Evolutionary conservation across 2,329 filamentous ascomycete genomes (phyloP).

Genomic region (Ophiostoma populinum): DNA sequence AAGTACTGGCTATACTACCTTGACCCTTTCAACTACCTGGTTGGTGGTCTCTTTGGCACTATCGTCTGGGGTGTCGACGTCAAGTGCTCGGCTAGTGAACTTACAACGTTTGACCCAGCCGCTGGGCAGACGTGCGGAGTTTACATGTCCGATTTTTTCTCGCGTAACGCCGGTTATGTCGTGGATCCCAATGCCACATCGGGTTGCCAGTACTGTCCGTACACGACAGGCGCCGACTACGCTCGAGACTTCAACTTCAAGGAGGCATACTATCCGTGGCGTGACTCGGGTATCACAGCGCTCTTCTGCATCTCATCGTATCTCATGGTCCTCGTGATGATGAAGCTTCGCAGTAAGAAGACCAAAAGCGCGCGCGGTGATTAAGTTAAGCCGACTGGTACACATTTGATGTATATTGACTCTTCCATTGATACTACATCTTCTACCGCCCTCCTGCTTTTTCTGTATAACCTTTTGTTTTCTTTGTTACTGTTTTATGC

Average conservation of each 20-base stretch:
- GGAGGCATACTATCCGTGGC: slow-evolving; percentile 43
- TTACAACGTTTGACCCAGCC: slow-evolving; percentile 46
- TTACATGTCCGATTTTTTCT: slow-evolving; percentile 38
- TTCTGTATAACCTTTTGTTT: too few relatives aligned
- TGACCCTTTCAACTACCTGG: slow-evolving; percentile 69
- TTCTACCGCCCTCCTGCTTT: too few relatives aligned
- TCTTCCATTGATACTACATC: too few relatives aligned
- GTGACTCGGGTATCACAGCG: slow-evolving; percentile 46
- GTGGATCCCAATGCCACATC: slow-evolving; percentile 27
- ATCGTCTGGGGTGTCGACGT: slow-evolving; percentile 52
- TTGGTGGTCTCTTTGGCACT: slow-evolving; percentile 52
- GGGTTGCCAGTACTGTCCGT: slow-evolving; percentile 36
- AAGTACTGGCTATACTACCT: slow-evolving; percentile 62
- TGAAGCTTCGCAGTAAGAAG: slow-evolving; percentile 13
- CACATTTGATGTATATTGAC: too few relatives aligned
- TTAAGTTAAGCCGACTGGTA: too few relatives aligned
- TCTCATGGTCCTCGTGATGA: slow-evolving; percentile 17
- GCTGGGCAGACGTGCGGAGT: slow-evolving; percentile 37
- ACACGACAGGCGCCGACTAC: slow-evolving; percentile 30
- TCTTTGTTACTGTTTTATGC: too few relatives aligned
- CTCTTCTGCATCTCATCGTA: slow-evolving; percentile 33
- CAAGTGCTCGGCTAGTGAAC: slow-evolving; percentile 51
- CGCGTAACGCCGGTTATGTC: slow-evolving; percentile 33
- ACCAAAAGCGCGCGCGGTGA: slow-evolving; percentile 9
- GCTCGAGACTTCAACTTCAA: slow-evolving; percentile 31